These are phyloP conservation scores for Schoenoplectus triqueter DNA, from an alignment of 202 grass and related monocot species.

Conservation along the genomic window DNA sequence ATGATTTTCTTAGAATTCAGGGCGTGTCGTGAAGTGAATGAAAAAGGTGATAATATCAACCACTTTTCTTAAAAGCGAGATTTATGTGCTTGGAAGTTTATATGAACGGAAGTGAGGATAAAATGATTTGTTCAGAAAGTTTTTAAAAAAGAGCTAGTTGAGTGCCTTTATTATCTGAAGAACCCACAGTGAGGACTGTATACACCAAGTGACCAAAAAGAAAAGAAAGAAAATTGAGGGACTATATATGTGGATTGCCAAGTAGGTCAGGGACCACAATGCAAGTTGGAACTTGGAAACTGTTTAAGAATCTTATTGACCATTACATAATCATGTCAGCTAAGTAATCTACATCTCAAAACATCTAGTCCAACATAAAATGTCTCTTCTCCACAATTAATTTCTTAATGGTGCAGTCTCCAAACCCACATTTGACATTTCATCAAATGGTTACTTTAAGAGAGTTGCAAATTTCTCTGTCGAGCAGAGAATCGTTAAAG, in stretches of 20 bases:
- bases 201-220: constrained; percentile 20
- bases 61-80: neutral
- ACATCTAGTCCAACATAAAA: neutral
- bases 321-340: neutral
- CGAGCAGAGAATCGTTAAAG: neutral
- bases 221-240: constrained; percentile 20
- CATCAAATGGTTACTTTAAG: neutral
- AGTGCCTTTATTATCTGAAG: neutral
- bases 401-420: constrained; percentile 5
- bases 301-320: constrained; percentile 3
- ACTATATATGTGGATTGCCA: constrained; percentile 17
- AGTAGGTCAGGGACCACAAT: neutral
- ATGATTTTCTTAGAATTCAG: neutral
- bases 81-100: neutral
- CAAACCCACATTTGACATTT: neutral
- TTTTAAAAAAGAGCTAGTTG: constrained; percentile 3
- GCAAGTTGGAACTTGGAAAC: no score
- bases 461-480: neutral
- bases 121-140: constrained; percentile 26
- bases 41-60: neutral
- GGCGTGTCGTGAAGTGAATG: neutral
- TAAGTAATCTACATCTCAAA: constrained; percentile 11
- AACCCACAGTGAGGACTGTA: constrained; percentile 16
- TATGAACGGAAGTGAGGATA: neutral
- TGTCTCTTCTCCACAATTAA: neutral